A percentile compares a stretch with the other conserved stretches of the same genome.
phyloP scores from a whole-genome alignment of 2,329 filamentous ascomycete species.

The Emmonsiellopsis sp. region DNA sequence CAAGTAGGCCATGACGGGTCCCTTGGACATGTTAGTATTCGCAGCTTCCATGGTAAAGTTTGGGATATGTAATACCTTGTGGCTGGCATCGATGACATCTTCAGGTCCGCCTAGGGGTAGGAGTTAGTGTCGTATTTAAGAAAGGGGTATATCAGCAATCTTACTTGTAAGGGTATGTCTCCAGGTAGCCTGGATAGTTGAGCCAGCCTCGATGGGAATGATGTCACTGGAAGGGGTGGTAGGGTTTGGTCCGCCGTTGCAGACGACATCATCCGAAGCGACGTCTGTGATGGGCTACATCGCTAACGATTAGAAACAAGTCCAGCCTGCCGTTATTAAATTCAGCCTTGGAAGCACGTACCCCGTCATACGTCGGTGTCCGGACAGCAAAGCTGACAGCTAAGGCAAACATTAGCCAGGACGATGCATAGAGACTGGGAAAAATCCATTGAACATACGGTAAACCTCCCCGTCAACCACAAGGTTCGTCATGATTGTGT shows the following conservation, averaged over 20 bases:
- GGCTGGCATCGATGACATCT: conserved; percentile 48
- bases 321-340: not conserved
- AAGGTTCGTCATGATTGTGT: conserved; percentile 4
- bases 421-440: not conserved
- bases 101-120: not conserved
- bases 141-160: not conserved
- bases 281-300: conserved; percentile 45
- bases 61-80: conserved; percentile 27
- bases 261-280: conserved; percentile 44
- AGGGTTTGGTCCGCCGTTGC: conserved; percentile 49
- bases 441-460: not conserved
- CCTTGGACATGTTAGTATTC: conserved; percentile 13
- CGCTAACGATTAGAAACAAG: not conserved
- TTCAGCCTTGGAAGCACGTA: not conserved
- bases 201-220: conserved; percentile 8
- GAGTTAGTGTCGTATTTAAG: not conserved
- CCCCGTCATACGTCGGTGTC: conserved; percentile 1
- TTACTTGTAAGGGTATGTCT: conserved; percentile 40
- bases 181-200: conserved; percentile 28
- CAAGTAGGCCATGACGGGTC: conserved; percentile 46
- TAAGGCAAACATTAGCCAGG: not conserved
- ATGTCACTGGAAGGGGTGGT: conserved; percentile 13
- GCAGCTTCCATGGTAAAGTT: not conserved
- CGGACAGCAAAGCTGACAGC: conserved; percentile 1
- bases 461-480: conserved; percentile 1